A percentile compares a stretch with the other conserved stretches of the same genome.
phyloP scores from a whole-genome alignment of 306 rosid genomes.

The Calophaca sinica region DNA sequence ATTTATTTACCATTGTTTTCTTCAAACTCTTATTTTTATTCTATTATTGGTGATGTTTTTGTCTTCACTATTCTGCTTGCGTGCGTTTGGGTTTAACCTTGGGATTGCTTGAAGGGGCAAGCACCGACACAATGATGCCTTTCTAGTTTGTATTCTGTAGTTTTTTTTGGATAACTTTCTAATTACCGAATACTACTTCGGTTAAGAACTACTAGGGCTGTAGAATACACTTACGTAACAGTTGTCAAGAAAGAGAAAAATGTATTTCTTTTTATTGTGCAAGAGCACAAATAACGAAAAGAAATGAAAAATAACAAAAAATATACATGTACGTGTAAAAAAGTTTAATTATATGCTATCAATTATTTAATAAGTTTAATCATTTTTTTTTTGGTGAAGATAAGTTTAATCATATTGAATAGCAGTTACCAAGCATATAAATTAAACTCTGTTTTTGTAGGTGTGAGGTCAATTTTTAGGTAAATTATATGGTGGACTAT shows the following conservation, averaged over 20 bases:
- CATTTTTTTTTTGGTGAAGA: too few relatives aligned
- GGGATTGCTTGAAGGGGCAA: slow-evolving; percentile 32
- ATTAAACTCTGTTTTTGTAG: too few relatives aligned
- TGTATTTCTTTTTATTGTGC: not conserved
- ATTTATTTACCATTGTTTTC: slow-evolving; percentile 54
- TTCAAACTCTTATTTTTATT: slow-evolving; percentile 29
- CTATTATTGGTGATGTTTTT: slow-evolving; percentile 37
- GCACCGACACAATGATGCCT: slow-evolving; percentile 33
- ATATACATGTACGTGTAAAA: too few relatives aligned
- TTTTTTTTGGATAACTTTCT: not conserved
- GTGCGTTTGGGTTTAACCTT: not conserved
- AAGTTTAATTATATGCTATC: too few relatives aligned
- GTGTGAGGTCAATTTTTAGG: too few relatives aligned
- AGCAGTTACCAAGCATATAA: too few relatives aligned
- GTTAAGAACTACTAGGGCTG: not conserved
- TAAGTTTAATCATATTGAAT: too few relatives aligned
- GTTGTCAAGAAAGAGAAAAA: not conserved
- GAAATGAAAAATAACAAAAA: not conserved
- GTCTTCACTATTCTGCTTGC: not conserved
- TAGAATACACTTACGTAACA: not conserved
- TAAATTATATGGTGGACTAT: too few relatives aligned
- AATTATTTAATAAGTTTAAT: too few relatives aligned
- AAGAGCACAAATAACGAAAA: not conserved
- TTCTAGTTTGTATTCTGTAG: slow-evolving; percentile 12
- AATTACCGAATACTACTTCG: not conserved